Conservation (phyloP, 768 basidiomycete species). For the Collybia sp. region DNA sequence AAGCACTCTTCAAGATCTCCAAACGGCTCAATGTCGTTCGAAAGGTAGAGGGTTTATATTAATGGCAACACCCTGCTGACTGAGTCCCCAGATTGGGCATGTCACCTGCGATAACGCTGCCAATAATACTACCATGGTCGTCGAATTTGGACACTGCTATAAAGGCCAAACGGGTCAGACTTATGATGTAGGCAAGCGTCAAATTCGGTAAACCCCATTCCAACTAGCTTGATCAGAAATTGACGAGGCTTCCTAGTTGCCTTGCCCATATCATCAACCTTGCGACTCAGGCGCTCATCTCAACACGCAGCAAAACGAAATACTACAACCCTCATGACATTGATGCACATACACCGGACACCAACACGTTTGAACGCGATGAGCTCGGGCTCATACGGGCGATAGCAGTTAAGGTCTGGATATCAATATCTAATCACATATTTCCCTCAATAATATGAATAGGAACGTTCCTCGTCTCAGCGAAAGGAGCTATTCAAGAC, state of each 20-base stretch:
- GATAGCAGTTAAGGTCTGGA: conserved; percentile 1
- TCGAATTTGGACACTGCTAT: not conserved
- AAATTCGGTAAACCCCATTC: too few species aligned
- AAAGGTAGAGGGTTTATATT: conserved; percentile 2
- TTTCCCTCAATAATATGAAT: too few species aligned
- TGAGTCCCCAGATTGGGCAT: too few species aligned
- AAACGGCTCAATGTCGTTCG: conserved; percentile 15
- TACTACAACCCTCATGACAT: too few species aligned
- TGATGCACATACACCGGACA: too few species aligned
- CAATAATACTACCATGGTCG: conserved; percentile 3
- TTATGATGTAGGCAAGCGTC: too few species aligned
- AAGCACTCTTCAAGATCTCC: conserved; percentile 30
- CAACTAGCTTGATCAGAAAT: too few species aligned
- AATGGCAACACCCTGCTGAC: conserved; percentile 2
- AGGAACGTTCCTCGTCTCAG: conserved; percentile 13
- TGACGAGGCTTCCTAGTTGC: too few species aligned
- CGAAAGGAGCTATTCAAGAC: conserved; percentile 13
- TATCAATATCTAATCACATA: not conserved
- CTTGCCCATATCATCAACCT: too few species aligned
- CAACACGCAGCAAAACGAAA: too few species aligned
- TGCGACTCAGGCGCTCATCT: too few species aligned
- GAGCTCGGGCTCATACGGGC: conserved; percentile 1
- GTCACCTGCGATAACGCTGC: too few species aligned
- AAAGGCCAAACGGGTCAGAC: not conserved
- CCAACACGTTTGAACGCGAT: not conserved